Conservation (phyloP, 2,329 filamentous ascomycete species). For the Ophiostoma ulmi region DNA sequence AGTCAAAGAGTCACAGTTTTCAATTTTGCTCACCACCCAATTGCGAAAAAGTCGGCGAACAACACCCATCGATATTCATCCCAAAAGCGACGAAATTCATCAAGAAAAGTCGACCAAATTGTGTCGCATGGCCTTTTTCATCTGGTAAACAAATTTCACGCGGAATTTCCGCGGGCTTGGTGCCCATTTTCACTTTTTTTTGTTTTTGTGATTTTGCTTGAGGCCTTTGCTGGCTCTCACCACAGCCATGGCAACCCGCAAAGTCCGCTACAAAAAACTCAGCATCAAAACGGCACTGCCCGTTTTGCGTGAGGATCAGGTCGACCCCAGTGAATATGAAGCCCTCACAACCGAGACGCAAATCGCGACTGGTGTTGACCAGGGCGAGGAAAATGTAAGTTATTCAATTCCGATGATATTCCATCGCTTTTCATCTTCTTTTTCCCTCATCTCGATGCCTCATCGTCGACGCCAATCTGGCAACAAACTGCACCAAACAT, state of each 20-base stretch:
- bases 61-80: slow-evolving; percentile 44
- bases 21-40: slow-evolving; percentile 13
- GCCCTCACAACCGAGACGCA: slow-evolving; percentile 73
- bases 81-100: slow-evolving; percentile 49
- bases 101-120: slow-evolving; percentile 48
- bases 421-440: slow-evolving; percentile 21
- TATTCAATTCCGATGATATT: slow-evolving; percentile 28
- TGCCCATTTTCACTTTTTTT: slow-evolving; percentile 27
- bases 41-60: slow-evolving; percentile 2
- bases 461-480: slow-evolving; percentile 14
- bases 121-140: slow-evolving; percentile 54
- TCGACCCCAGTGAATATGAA: slow-evolving; percentile 82
- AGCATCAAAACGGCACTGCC: slow-evolving; percentile 83
- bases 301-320: slow-evolving; percentile 83
- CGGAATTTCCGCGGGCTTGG: slow-evolving; percentile 52
- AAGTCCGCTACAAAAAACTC: slow-evolving; percentile 83
- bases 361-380: slow-evolving; percentile 96
- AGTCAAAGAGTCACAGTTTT: slow-evolving; percentile 14
- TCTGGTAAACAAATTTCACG: slow-evolving; percentile 59
- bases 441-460: slow-evolving; percentile 29
- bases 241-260: slow-evolving; percentile 56
- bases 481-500: not conserved
- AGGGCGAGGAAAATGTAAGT: slow-evolving; percentile 95
- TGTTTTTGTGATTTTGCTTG: slow-evolving; percentile 9
- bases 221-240: slow-evolving; percentile 20